A percentile compares a stretch with the other conserved stretches of the same genome.
These are phyloP conservation scores for Pseudotulostoma volvatum DNA, from an alignment of 495 filamentous ascomycete species.

Conservation along the genomic window DNA sequence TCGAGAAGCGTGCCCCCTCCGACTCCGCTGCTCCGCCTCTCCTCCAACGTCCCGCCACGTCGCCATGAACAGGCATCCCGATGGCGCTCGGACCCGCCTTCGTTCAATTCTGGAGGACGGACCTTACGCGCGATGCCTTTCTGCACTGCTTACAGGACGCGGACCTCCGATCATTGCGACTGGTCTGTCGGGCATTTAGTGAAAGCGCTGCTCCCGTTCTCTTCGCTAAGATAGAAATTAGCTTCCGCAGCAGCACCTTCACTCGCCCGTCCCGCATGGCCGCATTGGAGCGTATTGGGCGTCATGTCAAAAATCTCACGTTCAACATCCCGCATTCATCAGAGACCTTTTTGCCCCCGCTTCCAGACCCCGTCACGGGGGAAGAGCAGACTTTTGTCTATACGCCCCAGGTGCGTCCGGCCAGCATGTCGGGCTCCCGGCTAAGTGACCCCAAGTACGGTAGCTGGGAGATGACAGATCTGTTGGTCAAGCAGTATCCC, in stretches of 20 bases:
- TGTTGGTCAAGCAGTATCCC: constrained; percentile 64
- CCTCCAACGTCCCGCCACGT: too few species aligned
- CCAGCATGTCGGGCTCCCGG: constrained; percentile 21
- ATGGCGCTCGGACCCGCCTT: constrained; percentile 12
- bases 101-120: constrained; percentile 33
- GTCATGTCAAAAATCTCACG: constrained; percentile 49
- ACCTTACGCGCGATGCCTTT: constrained; percentile 27
- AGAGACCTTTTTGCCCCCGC: constrained; percentile 59
- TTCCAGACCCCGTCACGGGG: constrained; percentile 55
- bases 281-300: constrained; percentile 54
- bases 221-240: constrained; percentile 29
- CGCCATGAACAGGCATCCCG: neutral
- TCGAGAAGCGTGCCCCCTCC: too few species aligned
- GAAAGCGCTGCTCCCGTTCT: constrained; percentile 29
- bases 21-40: too few species aligned
- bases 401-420: constrained; percentile 42
- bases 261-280: constrained; percentile 49
- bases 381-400: constrained; percentile 59
- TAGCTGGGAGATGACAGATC: constrained; percentile 42
- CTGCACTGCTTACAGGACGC: constrained; percentile 20
- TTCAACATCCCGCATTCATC: constrained; percentile 53
- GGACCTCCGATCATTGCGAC: constrained; percentile 31
- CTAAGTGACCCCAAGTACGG: constrained; percentile 46
- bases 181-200: constrained; percentile 36
- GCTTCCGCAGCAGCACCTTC: constrained; percentile 54